A percentile compares a stretch with the other conserved stretches of the same genome.
Conservation (phyloP, 345 rosid genomes). For the Anacardium occidentale region DNA sequence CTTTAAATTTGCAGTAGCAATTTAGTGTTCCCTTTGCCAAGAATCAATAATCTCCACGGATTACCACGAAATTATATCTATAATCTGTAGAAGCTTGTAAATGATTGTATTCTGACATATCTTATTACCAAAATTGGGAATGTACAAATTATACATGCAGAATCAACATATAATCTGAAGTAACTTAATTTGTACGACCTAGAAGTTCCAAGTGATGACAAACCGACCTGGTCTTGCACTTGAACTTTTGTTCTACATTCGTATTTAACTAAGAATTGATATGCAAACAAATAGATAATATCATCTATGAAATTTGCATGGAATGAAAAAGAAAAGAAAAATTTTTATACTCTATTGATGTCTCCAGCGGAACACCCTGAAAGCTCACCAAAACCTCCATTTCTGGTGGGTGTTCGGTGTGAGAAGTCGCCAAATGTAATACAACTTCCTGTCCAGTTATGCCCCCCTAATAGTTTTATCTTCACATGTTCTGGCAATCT, state of each 20-base stretch:
- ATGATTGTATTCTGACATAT: too few species aligned
- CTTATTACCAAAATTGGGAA: too few species aligned
- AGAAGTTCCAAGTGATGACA: not conserved
- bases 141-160: too few species aligned
- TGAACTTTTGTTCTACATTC: not conserved
- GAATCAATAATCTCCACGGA: too few species aligned
- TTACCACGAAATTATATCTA: too few species aligned
- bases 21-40: too few species aligned
- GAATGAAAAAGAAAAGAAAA: not conserved
- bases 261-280: not conserved
- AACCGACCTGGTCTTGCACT: not conserved
- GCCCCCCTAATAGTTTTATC: conserved; percentile 48
- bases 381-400: conserved; percentile 15
- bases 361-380: conserved; percentile 8
- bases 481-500: conserved; percentile 55
- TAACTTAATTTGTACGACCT: too few species aligned
- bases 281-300: not conserved
- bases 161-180: too few species aligned
- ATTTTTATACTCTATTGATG: conserved; percentile 14
- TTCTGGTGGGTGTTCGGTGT: conserved; percentile 1
- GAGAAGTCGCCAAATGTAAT: conserved; percentile 52
- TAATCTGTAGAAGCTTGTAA: too few species aligned
- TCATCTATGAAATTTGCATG: not conserved
- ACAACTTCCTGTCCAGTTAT: conserved; percentile 53
- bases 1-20: too few species aligned